Evolutionary conservation across 495 filamentous ascomycete genomes (phyloP).

Genomic region (Platismatia glauca): DNA sequence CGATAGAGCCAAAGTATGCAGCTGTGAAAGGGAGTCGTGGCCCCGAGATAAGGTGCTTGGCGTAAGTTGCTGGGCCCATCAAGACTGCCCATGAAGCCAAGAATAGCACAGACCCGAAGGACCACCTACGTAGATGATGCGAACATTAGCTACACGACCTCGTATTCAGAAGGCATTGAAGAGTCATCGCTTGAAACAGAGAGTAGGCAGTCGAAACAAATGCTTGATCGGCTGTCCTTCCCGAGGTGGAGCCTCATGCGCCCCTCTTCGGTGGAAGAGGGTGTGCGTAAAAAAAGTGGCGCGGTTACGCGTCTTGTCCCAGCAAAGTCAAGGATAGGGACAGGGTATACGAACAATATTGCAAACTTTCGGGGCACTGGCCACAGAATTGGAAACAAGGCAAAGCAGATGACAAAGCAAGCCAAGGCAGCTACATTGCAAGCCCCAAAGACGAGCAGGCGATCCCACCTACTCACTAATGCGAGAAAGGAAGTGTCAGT

Average conservation of each 20-base stretch:
- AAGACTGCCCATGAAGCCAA: conserved; percentile 87
- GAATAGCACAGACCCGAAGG: conserved; percentile 83
- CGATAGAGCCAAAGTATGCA: conserved; percentile 93
- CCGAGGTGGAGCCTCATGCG: conserved; percentile 20
- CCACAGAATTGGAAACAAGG: conserved; percentile 70
- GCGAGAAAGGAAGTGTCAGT: conserved; percentile 19
- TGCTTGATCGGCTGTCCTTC: conserved; percentile 10
- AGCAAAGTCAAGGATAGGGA: conserved; percentile 22
- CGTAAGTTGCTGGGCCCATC: conserved; percentile 78
- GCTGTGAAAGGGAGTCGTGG: conserved; percentile 88
- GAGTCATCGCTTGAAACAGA: conserved; percentile 13
- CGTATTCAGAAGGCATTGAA: conserved; percentile 11
- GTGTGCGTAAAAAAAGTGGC: conserved; percentile 6
- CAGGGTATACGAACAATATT: conserved; percentile 67
- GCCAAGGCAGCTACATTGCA: conserved; percentile 86
- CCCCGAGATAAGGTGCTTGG: conserved; percentile 74
- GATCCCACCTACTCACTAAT: conserved; percentile 93
- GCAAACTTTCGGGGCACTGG: conserved; percentile 87
- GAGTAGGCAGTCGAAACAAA: conserved; percentile 16
- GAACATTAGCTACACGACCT: conserved; percentile 20
- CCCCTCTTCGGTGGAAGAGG: neutral
- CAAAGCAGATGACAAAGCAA: conserved; percentile 89
- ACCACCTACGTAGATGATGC: conserved; percentile 58
- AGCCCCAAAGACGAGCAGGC: conserved; percentile 79
- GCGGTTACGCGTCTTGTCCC: conserved; percentile 14